Base-by-base conservation (phyloP, 208 protist genomes). In the Leishmania tropica region DNA sequence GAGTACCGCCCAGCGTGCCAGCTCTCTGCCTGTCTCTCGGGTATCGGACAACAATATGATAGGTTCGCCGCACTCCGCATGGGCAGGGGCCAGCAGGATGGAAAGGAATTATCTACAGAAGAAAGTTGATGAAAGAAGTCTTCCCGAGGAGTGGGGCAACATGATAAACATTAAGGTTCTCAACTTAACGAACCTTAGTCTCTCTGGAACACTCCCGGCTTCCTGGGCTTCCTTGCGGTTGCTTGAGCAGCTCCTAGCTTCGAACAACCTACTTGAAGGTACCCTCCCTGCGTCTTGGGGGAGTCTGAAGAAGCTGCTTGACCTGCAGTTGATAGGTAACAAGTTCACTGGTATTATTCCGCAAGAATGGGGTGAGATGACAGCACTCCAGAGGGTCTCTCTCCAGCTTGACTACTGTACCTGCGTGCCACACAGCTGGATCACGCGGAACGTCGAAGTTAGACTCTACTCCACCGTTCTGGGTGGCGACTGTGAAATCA, bases 371-470 rank as follows among this genome's bases (percentile, higher is more conserved):
- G 72, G 72, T 37, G n/a, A 54, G 13, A 76, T 76, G 72, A 54
- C 11, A 19, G 19, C 72, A 11, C 47, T 76, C 2, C 51, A n/a
- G 6, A 51, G 51, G 11, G 19, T 58, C 19, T 54, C 72, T 13
- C 51, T 76, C 31, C 28, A 54, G 35, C 21, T 76, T 6, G 17
- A 62, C 72, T 3, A 76, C 4, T 76, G 72, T 1, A 76, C 72
- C 2, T 76, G 72, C 48, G 31, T 76, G 13, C 72, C 72, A n/a
- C 17, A 76, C 17, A 56, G 35, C 48, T 76, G 72, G 72, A 58
- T 76, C 24, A 37, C 68, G 10, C 19, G 28, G 8, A 15, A 53
- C 1, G 68, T 74, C 3, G 68, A 74, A n/a, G 45, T 74, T 31
- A 74, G 5, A 13, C 40, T 74, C 0, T 74, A 74, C 24, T 74